phyloP scores from a whole-genome alignment of 306 rosid species.

The Carpinus fangiana region DNA sequence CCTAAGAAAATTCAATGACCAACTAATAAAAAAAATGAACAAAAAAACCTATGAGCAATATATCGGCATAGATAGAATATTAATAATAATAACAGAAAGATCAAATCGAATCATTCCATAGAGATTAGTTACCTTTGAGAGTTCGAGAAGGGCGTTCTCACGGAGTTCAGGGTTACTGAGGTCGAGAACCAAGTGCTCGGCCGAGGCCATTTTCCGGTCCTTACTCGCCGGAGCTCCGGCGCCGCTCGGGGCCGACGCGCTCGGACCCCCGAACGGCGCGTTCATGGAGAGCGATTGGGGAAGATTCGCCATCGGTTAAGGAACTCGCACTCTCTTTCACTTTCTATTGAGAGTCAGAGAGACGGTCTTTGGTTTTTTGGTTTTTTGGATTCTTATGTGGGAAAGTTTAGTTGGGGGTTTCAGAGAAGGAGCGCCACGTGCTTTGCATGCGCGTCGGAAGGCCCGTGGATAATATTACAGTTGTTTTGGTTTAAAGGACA shows the following conservation, averaged over 20 bases:
- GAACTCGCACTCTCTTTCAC: neutral
- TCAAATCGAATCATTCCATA: neutral
- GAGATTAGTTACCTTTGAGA: constrained; percentile 45
- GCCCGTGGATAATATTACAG: neutral
- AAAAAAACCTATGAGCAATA: neutral
- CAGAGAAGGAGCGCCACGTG: constrained; percentile 14
- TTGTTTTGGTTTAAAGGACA: neutral
- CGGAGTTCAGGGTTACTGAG: constrained; percentile 63
- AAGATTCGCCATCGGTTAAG: constrained; percentile 31
- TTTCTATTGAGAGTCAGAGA: neutral
- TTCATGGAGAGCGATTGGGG: constrained; percentile 41
- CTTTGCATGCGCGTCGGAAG: constrained; percentile 19
- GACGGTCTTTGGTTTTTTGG: neutral
- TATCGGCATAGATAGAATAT: neutral
- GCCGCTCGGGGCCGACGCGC: constrained; percentile 28
- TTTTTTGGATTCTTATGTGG: neutral
- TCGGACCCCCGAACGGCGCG: constrained; percentile 50
- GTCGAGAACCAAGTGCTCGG: constrained; percentile 57
- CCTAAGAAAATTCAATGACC: neutral
- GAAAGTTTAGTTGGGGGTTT: neutral
- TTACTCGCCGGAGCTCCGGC: constrained; percentile 36
- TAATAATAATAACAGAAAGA: no score
- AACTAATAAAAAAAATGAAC: neutral
- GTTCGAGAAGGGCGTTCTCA: constrained; percentile 62
- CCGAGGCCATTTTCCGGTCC: constrained; percentile 66